Base-by-base conservation (phyloP, 2,329 filamentous ascomycete species). In the Colletotrichum paranaense region DNA sequence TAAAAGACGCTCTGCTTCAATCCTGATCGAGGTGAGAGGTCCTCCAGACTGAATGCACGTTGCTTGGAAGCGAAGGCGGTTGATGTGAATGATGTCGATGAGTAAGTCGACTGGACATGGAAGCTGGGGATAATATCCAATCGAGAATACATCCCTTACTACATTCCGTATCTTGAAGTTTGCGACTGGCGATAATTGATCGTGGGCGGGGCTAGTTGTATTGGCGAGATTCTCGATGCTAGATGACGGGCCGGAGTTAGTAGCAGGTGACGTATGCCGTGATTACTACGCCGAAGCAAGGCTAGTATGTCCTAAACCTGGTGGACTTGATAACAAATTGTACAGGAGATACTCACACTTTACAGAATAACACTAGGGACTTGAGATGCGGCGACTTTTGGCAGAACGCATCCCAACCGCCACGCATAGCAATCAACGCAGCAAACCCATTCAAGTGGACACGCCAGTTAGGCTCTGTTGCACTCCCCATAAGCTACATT, bases 141-240 rank as follows among this genome's bases (percentile, higher is more conserved):
- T 32, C n/a, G 58, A 35, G 11, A 80, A 79, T 1, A 82, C 71
- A 2, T 80, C 78, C 59, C 72, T 67, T 3, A 82, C 75, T 2
- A 82, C 73, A 16, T 78, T 77, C 53, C 79, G 81, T 19, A 70
- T 75, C 32, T 76, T 67, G 9, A 16, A 49, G n/a, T 62, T 65
- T 16, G 60, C 64, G 6, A 63, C 66, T 0, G 78, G 73, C 35
- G 79, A 78, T 16, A 75, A 32, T 26, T 83, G 75, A 55, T 82
- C 75, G 30, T 79, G 76, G 49, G 82, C 80, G 1, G 83, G 82
- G 1, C 78, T 81, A 2, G 82, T 81, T 5, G 82, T 84, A 68
- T 85, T 81, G 5, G 78, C 81, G 2, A 84, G 78, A 5, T 83
- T 78, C 1, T 79, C 75, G 22, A 80, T 57, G 62, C 82, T 83